phyloP scores from a whole-genome alignment of 768 basidiomycete genomes.

The Mycena rosella region DNA sequence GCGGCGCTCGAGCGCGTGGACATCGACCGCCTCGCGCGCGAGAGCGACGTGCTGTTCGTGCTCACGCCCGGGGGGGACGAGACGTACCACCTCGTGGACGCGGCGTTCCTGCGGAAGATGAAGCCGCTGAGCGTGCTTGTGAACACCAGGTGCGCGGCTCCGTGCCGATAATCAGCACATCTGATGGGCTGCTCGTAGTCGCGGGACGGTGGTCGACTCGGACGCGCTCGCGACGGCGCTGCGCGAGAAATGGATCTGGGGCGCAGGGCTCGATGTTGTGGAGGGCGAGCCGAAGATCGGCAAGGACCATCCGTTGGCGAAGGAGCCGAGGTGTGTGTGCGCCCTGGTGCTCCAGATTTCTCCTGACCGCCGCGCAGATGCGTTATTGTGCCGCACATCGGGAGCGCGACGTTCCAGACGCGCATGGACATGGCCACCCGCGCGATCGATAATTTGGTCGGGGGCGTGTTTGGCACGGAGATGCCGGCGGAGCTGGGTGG shows the following conservation, averaged over 20 bases:
- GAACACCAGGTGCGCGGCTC: conserved; percentile 65
- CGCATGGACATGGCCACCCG: conserved; percentile 84
- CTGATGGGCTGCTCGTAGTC: conserved; percentile 42
- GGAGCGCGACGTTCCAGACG: conserved; percentile 89
- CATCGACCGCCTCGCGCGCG: conserved; percentile 75
- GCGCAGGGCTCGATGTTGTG: conserved; percentile 93
- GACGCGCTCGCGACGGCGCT: conserved; percentile 89
- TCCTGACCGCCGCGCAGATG: conserved; percentile 59
- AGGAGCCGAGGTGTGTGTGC: conserved; percentile 71
- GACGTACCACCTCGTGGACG: conserved; percentile 82
- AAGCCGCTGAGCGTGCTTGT: conserved; percentile 86
- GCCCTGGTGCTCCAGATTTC: not conserved
- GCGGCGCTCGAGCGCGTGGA: conserved; percentile 69
- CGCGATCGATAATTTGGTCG: conserved; percentile 77
- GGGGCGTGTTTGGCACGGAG: conserved; percentile 60
- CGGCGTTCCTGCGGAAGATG: conserved; percentile 83
- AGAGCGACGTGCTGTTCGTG: conserved; percentile 89
- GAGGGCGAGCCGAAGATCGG: conserved; percentile 89
- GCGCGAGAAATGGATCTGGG: conserved; percentile 84
- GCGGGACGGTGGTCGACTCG: conserved; percentile 92
- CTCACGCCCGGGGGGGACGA: conserved; percentile 80
- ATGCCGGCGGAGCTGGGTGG: conserved; percentile 68
- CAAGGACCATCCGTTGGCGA: conserved; percentile 83
- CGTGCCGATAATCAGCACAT: not conserved
- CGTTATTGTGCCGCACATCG: conserved; percentile 91